Evolutionary conservation across 1,284 basidiomycete species (phyloP), one percentile per base, ranked within the genome.

Genomic region (Trichosporon sp.): DNA sequence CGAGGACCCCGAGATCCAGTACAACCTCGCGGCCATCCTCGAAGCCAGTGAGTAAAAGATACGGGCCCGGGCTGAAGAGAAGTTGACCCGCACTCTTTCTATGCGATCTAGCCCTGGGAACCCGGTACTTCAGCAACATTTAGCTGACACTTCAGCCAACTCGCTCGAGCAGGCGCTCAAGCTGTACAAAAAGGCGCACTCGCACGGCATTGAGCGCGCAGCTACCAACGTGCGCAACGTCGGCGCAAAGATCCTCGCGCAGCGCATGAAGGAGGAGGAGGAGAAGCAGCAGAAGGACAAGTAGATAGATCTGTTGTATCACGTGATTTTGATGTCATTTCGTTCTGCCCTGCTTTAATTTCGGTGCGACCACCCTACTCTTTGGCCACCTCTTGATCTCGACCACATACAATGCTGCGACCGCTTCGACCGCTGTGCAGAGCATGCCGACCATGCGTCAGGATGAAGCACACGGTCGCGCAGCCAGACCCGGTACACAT

Each of bases 1-100:
- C 36, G 89, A 94, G 75, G 94, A 96, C 82, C 88, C 92, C 73
- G 94, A 97, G 73, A 93, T 95, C 75, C 89, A 91, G 32, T 96
- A 94, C 84, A 96, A 95, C 82, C 85, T 95, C 61, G 94, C 90
- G 29, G 79, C 79, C 1, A 71, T 80, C 21, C 72, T 81, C 3
- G 79, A 81, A 63, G 77, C 78, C 32, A 79, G 78, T 78, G 62
- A 64, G 75, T 71, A 31, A 29, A 23, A 19, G n/a, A 14, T 16
- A 6, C 13, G 49, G 49, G 25, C 49, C 8, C 7, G 27, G 49
- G 49, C 49, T 44, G 23, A 60, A 40, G 14, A 29, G 27, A 29
- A 19, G 63, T 60, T 71, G 61, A 65, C 40, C n/a, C 14, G 27
- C 49, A 54, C 14, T 31, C 46, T 11, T 54, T 54, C 25, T 29